Percentiles rank a stretch among this genome's conserved stretches.
These are phyloP conservation scores for Tilletiaria anomala DNA, from an alignment of 1,284 basidiomycete genomes.

Conservation along the genomic window DNA sequence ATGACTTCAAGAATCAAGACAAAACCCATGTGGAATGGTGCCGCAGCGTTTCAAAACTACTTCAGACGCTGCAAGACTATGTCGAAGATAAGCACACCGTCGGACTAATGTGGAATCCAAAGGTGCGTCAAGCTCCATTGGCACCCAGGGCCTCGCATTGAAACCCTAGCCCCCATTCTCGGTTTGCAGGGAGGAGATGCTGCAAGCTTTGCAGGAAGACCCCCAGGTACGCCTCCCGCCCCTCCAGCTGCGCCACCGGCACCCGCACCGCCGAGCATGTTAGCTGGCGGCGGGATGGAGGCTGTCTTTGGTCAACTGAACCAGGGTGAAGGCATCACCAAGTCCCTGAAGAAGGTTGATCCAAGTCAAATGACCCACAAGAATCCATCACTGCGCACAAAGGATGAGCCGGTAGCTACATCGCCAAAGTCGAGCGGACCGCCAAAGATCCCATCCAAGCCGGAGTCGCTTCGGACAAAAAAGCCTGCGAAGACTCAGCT, in stretches of 20 bases:
- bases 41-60: slow-evolving; percentile 53
- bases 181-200: too few relatives aligned
- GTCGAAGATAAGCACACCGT: slow-evolving; percentile 75
- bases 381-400: slow-evolving; percentile 65
- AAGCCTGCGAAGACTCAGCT: slow-evolving; percentile 81
- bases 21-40: slow-evolving; percentile 82
- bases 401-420: too few relatives aligned
- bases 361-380: slow-evolving; percentile 97
- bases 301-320: slow-evolving; percentile 91
- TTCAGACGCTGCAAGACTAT: slow-evolving; percentile 70
- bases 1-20: slow-evolving; percentile 75
- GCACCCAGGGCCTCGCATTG: too few relatives aligned
- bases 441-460: too few relatives aligned
- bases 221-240: slow-evolving; percentile 50
- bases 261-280: slow-evolving; percentile 41
- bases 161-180: too few relatives aligned
- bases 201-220: too few relatives aligned
- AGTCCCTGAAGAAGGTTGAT: slow-evolving; percentile 81
- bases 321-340: slow-evolving; percentile 75
- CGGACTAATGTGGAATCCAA: slow-evolving; percentile 77
- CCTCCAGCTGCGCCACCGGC: slow-evolving; percentile 43
- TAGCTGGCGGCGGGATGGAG: slow-evolving; percentile 49
- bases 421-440: slow-evolving; percentile 8
- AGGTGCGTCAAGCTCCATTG: too few relatives aligned
- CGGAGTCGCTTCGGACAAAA: slow-evolving; percentile 45